Evolutionary conservation across 768 basidiomycete genomes (phyloP), one percentile per base, ranked within the genome.

Genomic region (Leccinum ochraceum): DNA sequence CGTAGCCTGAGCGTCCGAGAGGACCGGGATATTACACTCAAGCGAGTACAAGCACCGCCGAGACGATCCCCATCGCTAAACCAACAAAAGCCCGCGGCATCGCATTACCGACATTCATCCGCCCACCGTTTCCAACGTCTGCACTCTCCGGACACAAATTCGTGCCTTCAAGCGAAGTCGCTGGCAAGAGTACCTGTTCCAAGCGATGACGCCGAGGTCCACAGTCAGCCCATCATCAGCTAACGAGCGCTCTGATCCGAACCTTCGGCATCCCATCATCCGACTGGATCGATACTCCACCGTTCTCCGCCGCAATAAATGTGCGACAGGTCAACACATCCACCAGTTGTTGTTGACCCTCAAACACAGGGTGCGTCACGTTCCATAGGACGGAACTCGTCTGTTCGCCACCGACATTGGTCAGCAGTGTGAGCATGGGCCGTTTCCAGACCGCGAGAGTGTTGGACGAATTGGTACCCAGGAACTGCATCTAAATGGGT

Each of bases 341-440:
- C 34, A 87, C 77, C 8, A 88, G 74, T 34, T 55, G 68, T 64
- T 82, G 78, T 55, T 75, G 73, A 1, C 70, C 65, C 24, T 69
- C 60, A 74, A 79, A 86, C 10, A 76, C 73, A 2, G 77, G 63
- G n/a, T 72, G 69, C 5, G 75, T 76, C 39, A 84, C 76, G 22
- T 69, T 77, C 83, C 83, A 86, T 26, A 61, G 69, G 26, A 72
- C 68, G 10, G 65, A 57, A 5, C 69, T 67, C 14, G 72, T 66
- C n/a, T 75, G 74, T 51, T 68, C 61, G 55, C 68, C 76, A 36
- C 85, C 86, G 39, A 75, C 67, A 71, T 87, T 87, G 4, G 86
- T 82, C 61, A 87, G 67, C 36, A 87, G 79, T 6, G 81, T 73
- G 49, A 86, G 77, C 61, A 88, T 69, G 1, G 86, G 85, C 0